A percentile compares a stretch with the other conserved stretches of the same genome.
These are phyloP conservation scores for Hemisphaericaspora xylofermentans DNA, from an alignment of 1,139 yeast species.

Conservation along the genomic window DNA sequence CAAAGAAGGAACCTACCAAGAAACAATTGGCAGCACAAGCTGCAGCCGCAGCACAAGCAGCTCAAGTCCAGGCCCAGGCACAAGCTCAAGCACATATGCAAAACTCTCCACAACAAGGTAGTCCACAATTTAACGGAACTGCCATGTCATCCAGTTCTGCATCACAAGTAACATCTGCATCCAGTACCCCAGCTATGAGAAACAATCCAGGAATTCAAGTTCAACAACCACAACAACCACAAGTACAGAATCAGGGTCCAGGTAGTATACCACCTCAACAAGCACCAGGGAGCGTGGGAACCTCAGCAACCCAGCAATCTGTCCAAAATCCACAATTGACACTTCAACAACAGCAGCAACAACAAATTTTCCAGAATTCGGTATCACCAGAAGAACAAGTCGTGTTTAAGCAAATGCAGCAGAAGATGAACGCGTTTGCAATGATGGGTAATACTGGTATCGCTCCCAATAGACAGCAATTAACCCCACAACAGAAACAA, in stretches of 20 bases:
- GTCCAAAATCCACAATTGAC: constrained; percentile 17
- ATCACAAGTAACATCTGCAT: constrained; percentile 10
- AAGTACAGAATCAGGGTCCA: constrained; percentile 4
- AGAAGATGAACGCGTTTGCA: constrained; percentile 41
- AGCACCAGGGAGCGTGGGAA: constrained; percentile 8
- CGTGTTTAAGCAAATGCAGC: constrained; percentile 42
- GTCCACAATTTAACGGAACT: constrained; percentile 8
- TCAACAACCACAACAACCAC: constrained; percentile 2
- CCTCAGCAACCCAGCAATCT: constrained; percentile 19
- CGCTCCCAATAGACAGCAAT: constrained; percentile 44
- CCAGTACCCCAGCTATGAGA: constrained; percentile 13
- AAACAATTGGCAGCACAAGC: constrained; percentile 18
- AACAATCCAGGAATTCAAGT: constrained; percentile 7
- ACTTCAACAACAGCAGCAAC: constrained; percentile 45
- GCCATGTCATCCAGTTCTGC: constrained; percentile 4
- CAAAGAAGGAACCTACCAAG: constrained; percentile 5
- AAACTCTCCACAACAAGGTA: constrained; percentile 3
- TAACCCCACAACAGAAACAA: constrained; percentile 47
- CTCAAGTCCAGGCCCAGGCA: constrained; percentile 19
- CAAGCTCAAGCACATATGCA: constrained; percentile 9
- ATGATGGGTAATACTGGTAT: constrained; percentile 48
- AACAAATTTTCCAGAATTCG: constrained; percentile 45
- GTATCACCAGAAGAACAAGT: constrained; percentile 47
- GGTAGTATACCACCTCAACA: constrained; percentile 15
- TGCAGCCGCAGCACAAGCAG: constrained; percentile 39